These are phyloP conservation scores for Penicillium hordei DNA, from an alignment of 2,329 filamentous ascomycete genomes.

Conservation along the genomic window DNA sequence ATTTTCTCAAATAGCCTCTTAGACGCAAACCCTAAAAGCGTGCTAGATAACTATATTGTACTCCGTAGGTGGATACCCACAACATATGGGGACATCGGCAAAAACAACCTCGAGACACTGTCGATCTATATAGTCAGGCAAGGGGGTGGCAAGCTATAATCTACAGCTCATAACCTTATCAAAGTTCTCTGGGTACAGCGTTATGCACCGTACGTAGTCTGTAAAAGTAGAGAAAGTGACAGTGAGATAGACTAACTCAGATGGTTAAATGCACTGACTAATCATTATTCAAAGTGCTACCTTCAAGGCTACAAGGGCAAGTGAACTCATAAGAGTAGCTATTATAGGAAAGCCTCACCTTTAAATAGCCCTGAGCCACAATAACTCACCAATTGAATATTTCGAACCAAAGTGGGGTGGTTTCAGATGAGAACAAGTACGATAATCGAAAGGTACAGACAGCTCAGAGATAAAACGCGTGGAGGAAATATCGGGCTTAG, in stretches of 20 bases:
- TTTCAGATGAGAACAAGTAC: background rate
- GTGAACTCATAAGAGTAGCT: background rate
- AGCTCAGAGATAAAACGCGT: conserved; percentile 7
- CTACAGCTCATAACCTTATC: background rate
- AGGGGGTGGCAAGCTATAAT: background rate
- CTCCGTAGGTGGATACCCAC: background rate
- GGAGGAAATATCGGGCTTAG: background rate
- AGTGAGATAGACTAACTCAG: background rate
- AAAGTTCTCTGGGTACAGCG: background rate
- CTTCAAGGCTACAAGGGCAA: background rate
- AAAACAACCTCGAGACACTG: background rate
- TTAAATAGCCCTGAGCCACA: background rate
- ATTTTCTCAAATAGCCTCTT: background rate
- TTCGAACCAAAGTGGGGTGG: background rate
- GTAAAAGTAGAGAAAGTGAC: background rate
- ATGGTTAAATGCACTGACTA: background rate
- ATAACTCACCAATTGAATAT: background rate
- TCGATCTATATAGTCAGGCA: background rate
- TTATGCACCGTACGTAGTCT: background rate
- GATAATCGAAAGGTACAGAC: background rate
- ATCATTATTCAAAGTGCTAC: background rate
- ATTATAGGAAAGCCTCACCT: background rate
- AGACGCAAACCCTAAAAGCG: background rate
- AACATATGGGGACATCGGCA: background rate
- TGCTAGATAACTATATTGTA: background rate